These are phyloP conservation scores for Claviceps spartinae DNA, from an alignment of 2,329 filamentous ascomycete species.

Conservation along the genomic window DNA sequence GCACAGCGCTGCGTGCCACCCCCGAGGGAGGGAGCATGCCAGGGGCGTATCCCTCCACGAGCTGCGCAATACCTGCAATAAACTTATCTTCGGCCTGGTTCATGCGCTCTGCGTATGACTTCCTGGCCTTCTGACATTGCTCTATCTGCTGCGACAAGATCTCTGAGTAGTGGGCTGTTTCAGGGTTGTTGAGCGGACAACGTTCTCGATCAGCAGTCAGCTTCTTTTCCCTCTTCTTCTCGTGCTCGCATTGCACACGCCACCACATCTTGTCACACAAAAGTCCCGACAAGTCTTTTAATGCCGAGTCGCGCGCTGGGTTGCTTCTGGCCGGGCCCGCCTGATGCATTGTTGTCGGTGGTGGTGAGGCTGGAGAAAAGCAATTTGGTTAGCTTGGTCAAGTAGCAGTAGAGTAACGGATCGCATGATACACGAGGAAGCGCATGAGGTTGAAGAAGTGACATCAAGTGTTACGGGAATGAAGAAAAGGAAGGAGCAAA, in stretches of 20 bases:
- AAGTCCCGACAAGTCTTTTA: slow-evolving; percentile 9
- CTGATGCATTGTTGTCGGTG: slow-evolving; percentile 3
- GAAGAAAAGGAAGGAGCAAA: background rate
- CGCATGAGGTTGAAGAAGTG: no score
- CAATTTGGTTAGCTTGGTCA: background rate
- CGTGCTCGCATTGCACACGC: slow-evolving; percentile 9
- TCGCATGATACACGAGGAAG: no score
- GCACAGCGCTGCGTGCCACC: background rate
- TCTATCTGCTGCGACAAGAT: slow-evolving; percentile 10
- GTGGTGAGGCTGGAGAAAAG: background rate
- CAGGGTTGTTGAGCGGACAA: slow-evolving; percentile 8
- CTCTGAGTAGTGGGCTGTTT: slow-evolving; percentile 11
- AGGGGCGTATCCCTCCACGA: slow-evolving; percentile 1
- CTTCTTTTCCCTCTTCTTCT: slow-evolving; percentile 9
- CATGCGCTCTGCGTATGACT: slow-evolving; percentile 5
- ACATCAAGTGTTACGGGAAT: no score
- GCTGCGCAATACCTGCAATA: background rate
- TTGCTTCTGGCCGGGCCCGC: background rate
- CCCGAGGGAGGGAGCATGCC: background rate
- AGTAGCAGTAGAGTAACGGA: background rate
- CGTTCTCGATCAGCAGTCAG: slow-evolving; percentile 8
- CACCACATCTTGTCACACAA: slow-evolving; percentile 12
- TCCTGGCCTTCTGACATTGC: slow-evolving; percentile 4
- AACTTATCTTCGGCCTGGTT: slow-evolving; percentile 5
- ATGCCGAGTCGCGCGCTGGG: background rate